Evolutionary conservation across 1,284 basidiomycete genomes (phyloP).

Genomic region (Mrakiaceae sp.): DNA sequence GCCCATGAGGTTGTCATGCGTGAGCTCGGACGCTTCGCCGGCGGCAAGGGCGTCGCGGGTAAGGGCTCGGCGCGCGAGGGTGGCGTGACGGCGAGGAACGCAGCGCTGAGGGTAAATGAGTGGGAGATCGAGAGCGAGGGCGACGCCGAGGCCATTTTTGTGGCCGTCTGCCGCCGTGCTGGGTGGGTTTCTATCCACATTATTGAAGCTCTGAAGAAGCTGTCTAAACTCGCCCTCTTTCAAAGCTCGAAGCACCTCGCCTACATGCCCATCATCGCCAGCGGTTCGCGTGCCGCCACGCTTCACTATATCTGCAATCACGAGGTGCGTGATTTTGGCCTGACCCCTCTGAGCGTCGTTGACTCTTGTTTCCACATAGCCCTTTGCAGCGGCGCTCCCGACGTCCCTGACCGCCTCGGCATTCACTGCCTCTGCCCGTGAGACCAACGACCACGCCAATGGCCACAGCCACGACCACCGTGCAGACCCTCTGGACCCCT

Average conservation of each 20-base stretch:
- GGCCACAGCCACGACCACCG: constrained; percentile 27
- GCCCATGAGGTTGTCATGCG: constrained; percentile 86
- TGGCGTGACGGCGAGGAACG: constrained; percentile 32
- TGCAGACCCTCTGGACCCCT: constrained; percentile 21
- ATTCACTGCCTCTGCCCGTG: constrained; percentile 7
- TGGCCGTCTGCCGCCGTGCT: constrained; percentile 69
- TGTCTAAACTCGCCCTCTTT: background rate
- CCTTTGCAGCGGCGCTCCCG: background rate
- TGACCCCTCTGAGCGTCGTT: constrained; percentile 30
- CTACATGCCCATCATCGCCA: constrained; percentile 80
- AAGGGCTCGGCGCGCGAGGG: constrained; percentile 28
- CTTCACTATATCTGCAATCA: constrained; percentile 84
- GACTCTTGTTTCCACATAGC: too few species aligned
- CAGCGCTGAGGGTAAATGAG: constrained; percentile 52
- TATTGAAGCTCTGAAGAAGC: background rate
- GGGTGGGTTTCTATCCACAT: constrained; percentile 44
- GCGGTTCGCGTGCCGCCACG: constrained; percentile 68
- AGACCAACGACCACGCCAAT: constrained; percentile 35
- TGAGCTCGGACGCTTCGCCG: constrained; percentile 63
- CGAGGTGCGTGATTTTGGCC: constrained; percentile 46
- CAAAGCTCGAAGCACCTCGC: constrained; percentile 68
- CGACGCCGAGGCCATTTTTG: constrained; percentile 82
- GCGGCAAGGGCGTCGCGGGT: constrained; percentile 14
- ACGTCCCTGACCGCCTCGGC: constrained; percentile 5
- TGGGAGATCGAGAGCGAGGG: constrained; percentile 83